phyloP scores from a whole-genome alignment of 441 rosid species.

The Manihot esculenta region DNA sequence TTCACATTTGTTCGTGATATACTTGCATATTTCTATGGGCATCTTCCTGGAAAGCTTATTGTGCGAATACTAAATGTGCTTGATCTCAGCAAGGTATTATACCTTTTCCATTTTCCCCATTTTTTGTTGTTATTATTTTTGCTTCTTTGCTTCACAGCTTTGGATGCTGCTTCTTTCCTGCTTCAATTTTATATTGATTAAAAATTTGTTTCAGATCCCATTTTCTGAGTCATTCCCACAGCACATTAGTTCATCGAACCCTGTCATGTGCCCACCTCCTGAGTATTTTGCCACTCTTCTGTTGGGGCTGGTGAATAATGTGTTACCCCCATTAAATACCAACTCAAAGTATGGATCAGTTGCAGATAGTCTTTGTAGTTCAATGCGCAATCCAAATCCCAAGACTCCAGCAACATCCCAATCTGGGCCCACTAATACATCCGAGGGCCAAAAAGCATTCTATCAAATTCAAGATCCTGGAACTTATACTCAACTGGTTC shows the following conservation, averaged over 20 bases:
- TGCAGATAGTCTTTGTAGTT: conserved; percentile 54
- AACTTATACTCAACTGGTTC: conserved; percentile 88
- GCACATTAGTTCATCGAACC: conserved; percentile 62
- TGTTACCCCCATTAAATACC: conserved; percentile 81
- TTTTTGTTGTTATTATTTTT: neutral
- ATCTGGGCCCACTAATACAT: conserved; percentile 62
- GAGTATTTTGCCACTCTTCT: conserved; percentile 91
- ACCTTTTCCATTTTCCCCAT: conserved; percentile 9
- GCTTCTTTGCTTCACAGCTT: conserved; percentile 4
- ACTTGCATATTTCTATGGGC: conserved; percentile 93
- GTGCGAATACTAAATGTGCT: conserved; percentile 72
- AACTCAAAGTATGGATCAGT: conserved; percentile 62
- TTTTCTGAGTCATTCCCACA: conserved; percentile 94
- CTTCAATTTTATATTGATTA: conserved; percentile 10
- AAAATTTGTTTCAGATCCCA: conserved; percentile 63
- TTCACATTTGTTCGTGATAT: conserved; percentile 95
- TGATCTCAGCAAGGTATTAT: conserved; percentile 80
- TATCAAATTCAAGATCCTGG: conserved; percentile 99
- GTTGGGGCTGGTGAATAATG: conserved; percentile 87
- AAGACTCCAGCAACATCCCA: conserved; percentile 72
- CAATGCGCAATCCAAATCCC: conserved; percentile 60
- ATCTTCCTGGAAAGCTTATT: conserved; percentile 78
- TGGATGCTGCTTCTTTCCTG: neutral
- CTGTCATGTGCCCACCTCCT: conserved; percentile 78
- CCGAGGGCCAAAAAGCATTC: conserved; percentile 87